Evolutionary conservation across 169 alveolate species (phyloP), one percentile per base, ranked within the genome.

Genomic region (Plasmodium falciparum): DNA sequence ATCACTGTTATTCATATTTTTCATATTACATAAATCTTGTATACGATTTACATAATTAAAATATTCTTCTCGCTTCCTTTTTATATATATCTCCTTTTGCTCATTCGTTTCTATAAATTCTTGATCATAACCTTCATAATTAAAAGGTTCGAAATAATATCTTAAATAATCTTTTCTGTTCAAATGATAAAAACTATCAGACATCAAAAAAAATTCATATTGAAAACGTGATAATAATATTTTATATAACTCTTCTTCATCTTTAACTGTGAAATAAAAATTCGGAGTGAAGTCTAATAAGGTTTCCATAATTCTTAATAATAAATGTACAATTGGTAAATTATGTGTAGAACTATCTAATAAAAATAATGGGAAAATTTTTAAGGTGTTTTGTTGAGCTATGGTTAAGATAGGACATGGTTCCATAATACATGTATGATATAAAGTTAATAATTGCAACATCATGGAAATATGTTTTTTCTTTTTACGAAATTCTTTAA

Each of bases 221-320:
- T 94, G 96, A 56, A 94, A 71, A 47, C 96, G 92, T 12, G 95
- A 93, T 6, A 89, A 59, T 80, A 93, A 90, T 12, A 90, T 67
- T 83, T 90, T 92, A 71, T 80, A 94, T n/a, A 94, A 72, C 24
- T 94, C 93, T 26, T 91, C 90, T 71, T 94, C 95, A 24, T 91
- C 88, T 47, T 93, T 91, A 43, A 88, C 90, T 2, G 88, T 91
- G 26, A 93, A 85, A 50, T 93, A 92, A 26, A 91, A 95, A 29
- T 89, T 80, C 1, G 93, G 95, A 45, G 92, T 93, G 86, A 91
- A 94, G 43, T 94, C 96, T 65, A 94, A 63, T 24, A 94, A 71
- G 3, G 96, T 92, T 62, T 94, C 96, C 73, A 94, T 59, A 6
- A 93, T 93, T 62, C 93, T 95, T 47, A 94, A 93, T 61, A 94